Evolutionary conservation across 306 rosid genomes (phyloP), one percentile per base, ranked within the genome.

Genomic region (Cucurbita pepo): DNA sequence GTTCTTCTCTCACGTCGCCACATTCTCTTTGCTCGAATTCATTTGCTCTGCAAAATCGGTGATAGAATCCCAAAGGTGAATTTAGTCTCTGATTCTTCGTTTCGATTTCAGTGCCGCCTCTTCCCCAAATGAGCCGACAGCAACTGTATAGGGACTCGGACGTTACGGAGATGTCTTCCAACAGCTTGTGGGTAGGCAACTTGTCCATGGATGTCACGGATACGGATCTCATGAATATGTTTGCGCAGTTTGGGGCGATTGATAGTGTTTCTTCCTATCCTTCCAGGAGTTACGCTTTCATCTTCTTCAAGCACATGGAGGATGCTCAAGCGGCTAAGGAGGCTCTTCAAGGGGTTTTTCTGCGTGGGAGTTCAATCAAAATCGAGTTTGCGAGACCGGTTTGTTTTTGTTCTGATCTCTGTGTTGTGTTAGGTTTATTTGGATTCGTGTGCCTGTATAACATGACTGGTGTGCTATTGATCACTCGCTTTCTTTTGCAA

Each of bases 321-420:
- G 99, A 95, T 62, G 92, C 99, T 9, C 88, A 85, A 81, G 93
- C 97, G 18, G 99, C 99, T 18, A 91, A 91, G 82, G 84, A 83
- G 21, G 87, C 93, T 34, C 79, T 93, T 16, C 96, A 92, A 80
- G 91, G 96, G 7, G 72, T 81, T 69, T 54, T 61, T 57, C 75
- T 90, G 30, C 96, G 86, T 2, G 96, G 96, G 18, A 76, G 25
- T 48, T 75, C 88, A 48, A 53, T 92, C 75, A 92, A 90, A 75
- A 92, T 92, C 69, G 98, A 92, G 78, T 92, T 92, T 82, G 96
- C 98, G 1, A 84, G 96, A 83, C 96, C 98, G 96, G 97, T 92
- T 92, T 77, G 97, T 92, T 84, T 89, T 92, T 75, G 97, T 88
- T 84, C 84, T 87, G 82, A 77, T 85, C 87, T 79, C 75, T 80